Evolutionary conservation across 2,329 filamentous ascomycete genomes (phyloP).

Genomic region (Alternaria sp.): DNA sequence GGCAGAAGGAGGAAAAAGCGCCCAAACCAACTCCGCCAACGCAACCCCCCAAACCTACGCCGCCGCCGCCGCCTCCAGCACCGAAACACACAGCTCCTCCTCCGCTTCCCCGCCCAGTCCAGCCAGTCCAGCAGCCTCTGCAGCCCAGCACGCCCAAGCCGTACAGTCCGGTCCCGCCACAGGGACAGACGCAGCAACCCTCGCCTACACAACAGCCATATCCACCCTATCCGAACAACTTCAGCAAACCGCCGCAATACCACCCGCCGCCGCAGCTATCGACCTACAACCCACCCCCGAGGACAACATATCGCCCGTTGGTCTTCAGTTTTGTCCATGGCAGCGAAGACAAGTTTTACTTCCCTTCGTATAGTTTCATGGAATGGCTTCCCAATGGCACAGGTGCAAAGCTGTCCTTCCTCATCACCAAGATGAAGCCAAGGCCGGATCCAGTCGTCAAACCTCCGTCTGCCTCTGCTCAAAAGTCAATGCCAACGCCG

Average conservation of each 20-base stretch:
- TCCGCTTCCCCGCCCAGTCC: conserved; percentile 22
- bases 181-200: conserved; percentile 21
- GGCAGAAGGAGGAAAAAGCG: conserved; percentile 46
- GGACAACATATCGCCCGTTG: conserved; percentile 51
- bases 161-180: conserved; percentile 10
- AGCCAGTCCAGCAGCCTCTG: conserved; percentile 18
- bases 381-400: conserved; percentile 69
- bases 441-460: conserved; percentile 49
- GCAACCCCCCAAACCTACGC: conserved; percentile 17
- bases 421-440: conserved; percentile 72
- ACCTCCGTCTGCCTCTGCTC: conserved; percentile 37
- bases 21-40: conserved; percentile 26
- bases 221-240: conserved; percentile 29
- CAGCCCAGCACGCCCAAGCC: conserved; percentile 9
- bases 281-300: conserved; percentile 49
- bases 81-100: conserved; percentile 20
- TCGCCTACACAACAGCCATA: conserved; percentile 25
- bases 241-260: conserved; percentile 29
- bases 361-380: conserved; percentile 78
- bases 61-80: conserved; percentile 13
- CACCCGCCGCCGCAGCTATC: conserved; percentile 29
- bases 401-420: conserved; percentile 74
- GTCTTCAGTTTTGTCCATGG: conserved; percentile 49
- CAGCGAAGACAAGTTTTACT: conserved; percentile 76
- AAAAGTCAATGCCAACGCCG: conserved; percentile 14